Evolutionary conservation across 768 basidiomycete genomes (phyloP).

Genomic region (Suillus lakei): DNA sequence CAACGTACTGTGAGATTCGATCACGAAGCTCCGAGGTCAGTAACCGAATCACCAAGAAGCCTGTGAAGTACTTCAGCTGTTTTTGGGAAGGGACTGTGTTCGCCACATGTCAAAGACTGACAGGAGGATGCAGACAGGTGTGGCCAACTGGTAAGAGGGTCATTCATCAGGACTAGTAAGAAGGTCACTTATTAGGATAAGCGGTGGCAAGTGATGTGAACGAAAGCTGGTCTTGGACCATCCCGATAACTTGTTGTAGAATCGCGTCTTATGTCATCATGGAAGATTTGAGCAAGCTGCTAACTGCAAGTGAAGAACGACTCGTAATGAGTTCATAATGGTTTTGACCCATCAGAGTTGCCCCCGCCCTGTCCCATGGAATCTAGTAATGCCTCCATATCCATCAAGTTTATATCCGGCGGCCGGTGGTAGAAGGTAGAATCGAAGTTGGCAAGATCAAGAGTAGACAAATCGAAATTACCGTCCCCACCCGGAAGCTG

Average conservation of each 20-base stretch:
- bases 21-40: not conserved
- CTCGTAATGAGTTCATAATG: constrained; percentile 16
- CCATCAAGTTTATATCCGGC: constrained; percentile 51
- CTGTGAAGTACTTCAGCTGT: not conserved
- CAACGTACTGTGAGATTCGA: not conserved
- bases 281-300: not conserved
- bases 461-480: constrained; percentile 52
- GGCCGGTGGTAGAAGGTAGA: constrained; percentile 46
- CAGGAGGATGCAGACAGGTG: not conserved
- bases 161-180: not conserved
- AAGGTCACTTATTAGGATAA: not conserved
- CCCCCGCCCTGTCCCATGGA: constrained; percentile 38
- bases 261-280: not conserved
- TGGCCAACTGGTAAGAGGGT: not conserved
- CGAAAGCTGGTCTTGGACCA: not conserved
- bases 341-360: constrained; percentile 30
- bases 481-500: constrained; percentile 26
- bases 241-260: not conserved
- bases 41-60: not conserved
- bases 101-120: not conserved
- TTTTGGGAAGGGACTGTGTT: not conserved
- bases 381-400: constrained; percentile 59
- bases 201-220: not conserved
- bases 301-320: not conserved
- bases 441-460: constrained; percentile 52